Evolutionary conservation across 768 basidiomycete genomes (phyloP), one percentile per base, ranked within the genome.

Genomic region (Rubroboletus satanas): DNA sequence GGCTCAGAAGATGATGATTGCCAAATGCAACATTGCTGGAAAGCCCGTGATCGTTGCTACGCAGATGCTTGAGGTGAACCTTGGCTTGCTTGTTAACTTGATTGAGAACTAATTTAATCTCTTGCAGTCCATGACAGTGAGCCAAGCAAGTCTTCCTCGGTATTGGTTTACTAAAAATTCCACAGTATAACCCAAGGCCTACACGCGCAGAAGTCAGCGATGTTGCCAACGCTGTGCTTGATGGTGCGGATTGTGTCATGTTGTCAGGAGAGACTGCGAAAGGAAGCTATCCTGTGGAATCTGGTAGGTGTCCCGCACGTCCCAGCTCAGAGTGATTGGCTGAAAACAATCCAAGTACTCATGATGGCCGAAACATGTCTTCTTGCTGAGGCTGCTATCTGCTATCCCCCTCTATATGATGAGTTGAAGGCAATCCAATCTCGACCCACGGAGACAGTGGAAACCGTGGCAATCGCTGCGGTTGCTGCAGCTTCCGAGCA

Each of bases 331-430:
- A 36, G 45, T n/a, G 42, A 44, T 42, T 38, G 23, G 39, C 61
- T 60, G 54, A 53, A 55, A 37, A 23, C 36, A 47, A 44, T 51
- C 14, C 26, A 61, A 92, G 95, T 99, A 61, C 82, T 93, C 64
- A 96, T 98, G 96, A 99, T 99, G 97, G 97, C 96, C 49, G 97
- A 99, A 79, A 98, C 95, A 4, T 98, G 96, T 71, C 81, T 93
- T 66, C 87, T 99, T 60, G 96, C 97, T 54, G 97, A 99, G 75
- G 83, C 88, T 45, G 88, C 96, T 33, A 92, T 96, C 73, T 94
- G 91, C 78, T 95, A 98, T 70, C 91, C 92, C 39, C 90, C 94
- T 55, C 77, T 98, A 49, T 98, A 91, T 69, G 91, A 97, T 66
- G 93, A 96, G 63, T 77, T 98, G 59, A 84, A 85, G 56, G 72